phyloP scores from a whole-genome alignment of 345 rosid genomes.

The Linum lewisii region DNA sequence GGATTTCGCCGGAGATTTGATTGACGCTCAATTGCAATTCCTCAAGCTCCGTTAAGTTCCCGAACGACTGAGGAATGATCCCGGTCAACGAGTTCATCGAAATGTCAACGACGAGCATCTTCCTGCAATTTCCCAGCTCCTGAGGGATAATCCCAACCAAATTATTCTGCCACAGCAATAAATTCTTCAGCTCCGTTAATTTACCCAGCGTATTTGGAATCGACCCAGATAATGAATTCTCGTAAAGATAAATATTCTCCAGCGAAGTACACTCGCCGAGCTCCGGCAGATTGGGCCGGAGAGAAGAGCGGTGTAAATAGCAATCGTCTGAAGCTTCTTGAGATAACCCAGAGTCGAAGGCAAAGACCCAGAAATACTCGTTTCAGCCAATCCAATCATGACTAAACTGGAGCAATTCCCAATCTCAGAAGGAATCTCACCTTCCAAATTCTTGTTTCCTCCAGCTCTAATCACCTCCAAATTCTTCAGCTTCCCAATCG shows the following conservation, averaged over 20 bases:
- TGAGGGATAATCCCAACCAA: slow-evolving; percentile 63
- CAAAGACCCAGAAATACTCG: slow-evolving; percentile 71
- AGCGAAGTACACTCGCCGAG: slow-evolving; percentile 68
- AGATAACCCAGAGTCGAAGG: slow-evolving; percentile 61
- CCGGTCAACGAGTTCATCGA: slow-evolving; percentile 76
- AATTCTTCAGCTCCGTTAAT: slow-evolving; percentile 39
- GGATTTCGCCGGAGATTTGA: slow-evolving; percentile 68
- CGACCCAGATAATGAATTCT: slow-evolving; percentile 66
- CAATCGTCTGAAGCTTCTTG: slow-evolving; percentile 57
- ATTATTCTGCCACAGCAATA: slow-evolving; percentile 70
- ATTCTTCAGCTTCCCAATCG: slow-evolving; percentile 44
- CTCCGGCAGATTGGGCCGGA: slow-evolving; percentile 76
- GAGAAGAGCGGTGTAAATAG: slow-evolving; percentile 60
- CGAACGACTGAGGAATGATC: slow-evolving; percentile 50
- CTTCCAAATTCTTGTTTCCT: slow-evolving; percentile 74
- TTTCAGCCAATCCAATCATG: slow-evolving; percentile 72
- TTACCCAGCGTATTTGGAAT: slow-evolving; percentile 49
- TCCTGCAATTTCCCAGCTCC: slow-evolving; percentile 57
- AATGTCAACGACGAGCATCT: slow-evolving; percentile 45
- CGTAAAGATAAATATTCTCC: slow-evolving; percentile 59
- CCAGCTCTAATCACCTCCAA: slow-evolving; percentile 67
- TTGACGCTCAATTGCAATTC: slow-evolving; percentile 75
- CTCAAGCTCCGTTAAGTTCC: slow-evolving; percentile 42
- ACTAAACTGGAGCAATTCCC: slow-evolving; percentile 57
- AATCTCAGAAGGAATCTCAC: slow-evolving; percentile 56